Evolutionary conservation across 1,284 basidiomycete species (phyloP), one percentile per base, ranked within the genome.

Genomic region (Cryptococcus depauperatus): DNA sequence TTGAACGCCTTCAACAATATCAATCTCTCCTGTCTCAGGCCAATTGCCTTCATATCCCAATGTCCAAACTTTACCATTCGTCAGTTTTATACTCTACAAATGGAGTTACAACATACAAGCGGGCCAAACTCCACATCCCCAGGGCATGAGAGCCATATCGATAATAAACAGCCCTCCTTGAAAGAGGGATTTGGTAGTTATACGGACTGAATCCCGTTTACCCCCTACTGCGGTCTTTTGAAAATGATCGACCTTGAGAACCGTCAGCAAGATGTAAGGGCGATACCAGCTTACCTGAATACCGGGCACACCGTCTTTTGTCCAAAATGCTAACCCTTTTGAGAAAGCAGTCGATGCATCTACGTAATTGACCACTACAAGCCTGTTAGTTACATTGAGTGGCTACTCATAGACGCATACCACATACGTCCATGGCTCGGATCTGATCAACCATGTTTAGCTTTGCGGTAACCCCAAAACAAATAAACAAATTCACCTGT

Each of bases 41-140:
- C 68, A 70, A 5, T 46, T 22, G 0, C 33, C 57, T 6, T 58
- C 55, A 42, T 63, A 65, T 16, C 69, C 69, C 43, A 71, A 39
- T 0, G 58, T 63, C 67, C 67, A 71, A 43, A 71, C 68, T 66
- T 25, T 29, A 22, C 37, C 28, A 41, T 30, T 42, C 19, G 1
- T 13, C 3, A 21, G 16, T 7, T 13, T 21, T 21, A 14, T 27
- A 16, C 16, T 42, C 32, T n/a, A 9, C n/a, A 28, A 13, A 10
- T 28, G 22, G 14, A 26, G 14, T 21, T 1, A 27, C 11, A 16
- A 50, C 68, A 56, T 48, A 69, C 68, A 85, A 21, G 86, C 85
- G 41, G 85, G 86, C 86, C 86, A 90, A 34, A 82, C 77, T 35
- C 78, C 78, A 65, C 84, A 87, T 0, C 86, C 86, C 57, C 79